Evolutionary conservation across 139 green algal genomes (phyloP).

Genomic region (Spirogloea muscicola): DNA sequence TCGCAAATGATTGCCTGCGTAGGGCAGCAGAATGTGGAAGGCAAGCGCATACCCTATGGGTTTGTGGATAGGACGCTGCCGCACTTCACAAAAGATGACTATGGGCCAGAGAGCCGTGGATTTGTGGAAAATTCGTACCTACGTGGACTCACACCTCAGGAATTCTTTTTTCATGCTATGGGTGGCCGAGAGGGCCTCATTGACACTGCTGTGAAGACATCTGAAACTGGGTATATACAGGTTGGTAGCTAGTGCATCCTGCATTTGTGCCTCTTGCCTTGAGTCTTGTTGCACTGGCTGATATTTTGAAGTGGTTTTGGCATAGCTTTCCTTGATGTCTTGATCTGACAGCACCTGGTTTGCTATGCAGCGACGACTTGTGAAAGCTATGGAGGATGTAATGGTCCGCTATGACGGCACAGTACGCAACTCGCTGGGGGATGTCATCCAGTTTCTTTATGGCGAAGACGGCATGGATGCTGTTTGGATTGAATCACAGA

Average conservation of each 20-base stretch:
- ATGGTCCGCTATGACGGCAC: conserved; percentile 95
- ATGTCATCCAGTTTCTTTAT: conserved; percentile 93
- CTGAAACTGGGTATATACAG: conserved; percentile 74
- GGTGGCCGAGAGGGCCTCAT: conserved; percentile 97
- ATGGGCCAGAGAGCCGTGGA: conserved; percentile 87
- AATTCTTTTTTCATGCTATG: conserved; percentile 99
- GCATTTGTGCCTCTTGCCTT: no score
- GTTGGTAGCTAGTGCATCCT: no score
- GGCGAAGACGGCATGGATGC: conserved; percentile 99
- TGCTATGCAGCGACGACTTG: conserved; percentile 77
- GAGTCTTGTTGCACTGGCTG: no score
- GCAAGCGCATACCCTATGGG: conserved; percentile 96
- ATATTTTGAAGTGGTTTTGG: no score
- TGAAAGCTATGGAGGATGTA: conserved; percentile 99
- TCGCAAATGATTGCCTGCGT: conserved; percentile 99
- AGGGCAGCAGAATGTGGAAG: conserved; percentile 99
- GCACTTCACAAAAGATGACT: conserved; percentile 96
- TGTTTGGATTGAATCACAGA: conserved; percentile 84
- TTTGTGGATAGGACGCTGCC: conserved; percentile 88
- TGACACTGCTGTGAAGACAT: conserved; percentile 98
- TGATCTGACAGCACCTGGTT: no score
- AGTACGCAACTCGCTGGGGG: conserved; percentile 80
- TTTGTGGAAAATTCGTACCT: conserved; percentile 99
- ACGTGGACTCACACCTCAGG: conserved; percentile 86
- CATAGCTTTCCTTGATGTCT: no score